These are phyloP conservation scores for Penicillium hordei DNA, from an alignment of 2,329 filamentous ascomycete species.

Conservation along the genomic window DNA sequence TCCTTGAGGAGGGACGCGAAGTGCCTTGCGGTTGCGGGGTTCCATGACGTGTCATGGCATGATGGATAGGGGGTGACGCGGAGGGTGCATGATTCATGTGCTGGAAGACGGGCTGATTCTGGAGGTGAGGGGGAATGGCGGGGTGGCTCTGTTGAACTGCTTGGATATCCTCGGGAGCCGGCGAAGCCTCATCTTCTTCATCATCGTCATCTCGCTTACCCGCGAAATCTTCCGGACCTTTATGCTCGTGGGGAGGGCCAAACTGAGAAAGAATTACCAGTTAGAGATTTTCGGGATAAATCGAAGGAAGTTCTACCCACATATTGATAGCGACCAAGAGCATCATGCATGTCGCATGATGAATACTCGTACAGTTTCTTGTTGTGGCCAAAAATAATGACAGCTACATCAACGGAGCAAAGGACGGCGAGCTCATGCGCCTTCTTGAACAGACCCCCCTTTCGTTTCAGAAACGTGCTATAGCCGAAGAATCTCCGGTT, in stretches of 20 bases:
- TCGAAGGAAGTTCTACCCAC: constrained; percentile 56
- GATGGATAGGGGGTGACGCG: constrained; percentile 82
- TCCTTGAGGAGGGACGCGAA: constrained; percentile 77
- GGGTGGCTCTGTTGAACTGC: constrained; percentile 51
- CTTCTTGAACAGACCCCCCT: constrained; percentile 99
- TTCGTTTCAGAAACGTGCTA: constrained; percentile 97
- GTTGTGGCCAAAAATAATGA: constrained; percentile 98
- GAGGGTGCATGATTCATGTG: constrained; percentile 84
- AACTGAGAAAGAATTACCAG: constrained; percentile 58
- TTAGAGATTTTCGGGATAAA: neutral
- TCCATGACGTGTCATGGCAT: constrained; percentile 70
- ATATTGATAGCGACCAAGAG: constrained; percentile 84
- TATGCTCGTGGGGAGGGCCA: constrained; percentile 90
- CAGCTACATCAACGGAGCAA: constrained; percentile 96
- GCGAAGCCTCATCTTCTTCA: constrained; percentile 74
- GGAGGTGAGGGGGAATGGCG: constrained; percentile 70
- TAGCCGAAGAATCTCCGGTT: neutral
- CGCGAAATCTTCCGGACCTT: constrained; percentile 88
- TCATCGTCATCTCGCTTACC: constrained; percentile 73
- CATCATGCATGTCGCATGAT: constrained; percentile 87
- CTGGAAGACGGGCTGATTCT: constrained; percentile 67
- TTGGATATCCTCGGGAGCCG: constrained; percentile 65
- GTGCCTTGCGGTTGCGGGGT: constrained; percentile 77
- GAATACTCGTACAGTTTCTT: constrained; percentile 99
- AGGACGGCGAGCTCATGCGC: constrained; percentile 97